These are phyloP conservation scores for Fusarium paranaense DNA, from an alignment of 2,329 filamentous ascomycete species.

Conservation along the genomic window DNA sequence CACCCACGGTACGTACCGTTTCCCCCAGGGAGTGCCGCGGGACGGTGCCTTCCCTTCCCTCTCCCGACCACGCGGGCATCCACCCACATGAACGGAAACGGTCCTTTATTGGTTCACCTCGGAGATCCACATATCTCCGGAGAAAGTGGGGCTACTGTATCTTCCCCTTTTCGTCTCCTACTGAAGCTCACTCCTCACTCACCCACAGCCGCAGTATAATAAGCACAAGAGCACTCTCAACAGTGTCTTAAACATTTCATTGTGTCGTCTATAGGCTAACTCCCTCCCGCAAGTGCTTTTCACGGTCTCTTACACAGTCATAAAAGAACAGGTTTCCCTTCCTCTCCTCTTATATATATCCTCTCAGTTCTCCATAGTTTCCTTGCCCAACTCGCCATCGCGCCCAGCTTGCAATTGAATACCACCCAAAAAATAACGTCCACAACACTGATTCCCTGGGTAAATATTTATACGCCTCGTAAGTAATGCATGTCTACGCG, in stretches of 20 bases:
- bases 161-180: neutral
- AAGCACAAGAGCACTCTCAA: neutral
- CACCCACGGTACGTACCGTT: neutral
- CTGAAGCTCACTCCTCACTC: neutral
- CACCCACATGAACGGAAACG: neutral
- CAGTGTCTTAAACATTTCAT: neutral
- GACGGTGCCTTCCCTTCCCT: neutral
- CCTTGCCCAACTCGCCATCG: slow-evolving; percentile 29
- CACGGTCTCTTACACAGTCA: slow-evolving; percentile 6
- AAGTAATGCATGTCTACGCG: neutral
- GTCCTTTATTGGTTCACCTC: neutral
- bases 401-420: slow-evolving; percentile 12
- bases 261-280: slow-evolving; percentile 23
- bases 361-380: slow-evolving; percentile 5
- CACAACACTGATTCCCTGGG: slow-evolving; percentile 3
- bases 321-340: slow-evolving; percentile 20
- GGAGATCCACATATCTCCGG: neutral
- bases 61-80: slow-evolving; percentile 3
- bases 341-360: neutral
- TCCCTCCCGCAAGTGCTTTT: slow-evolving; percentile 11
- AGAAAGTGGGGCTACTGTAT: neutral
- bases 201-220: neutral
- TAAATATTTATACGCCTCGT: slow-evolving; percentile 8
- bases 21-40: neutral
- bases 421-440: slow-evolving; percentile 9